Percentiles rank a stretch among this genome's conserved stretches.
phyloP scores from a whole-genome alignment of 768 basidiomycete species.

The Rhodocollybia butyracea region DNA sequence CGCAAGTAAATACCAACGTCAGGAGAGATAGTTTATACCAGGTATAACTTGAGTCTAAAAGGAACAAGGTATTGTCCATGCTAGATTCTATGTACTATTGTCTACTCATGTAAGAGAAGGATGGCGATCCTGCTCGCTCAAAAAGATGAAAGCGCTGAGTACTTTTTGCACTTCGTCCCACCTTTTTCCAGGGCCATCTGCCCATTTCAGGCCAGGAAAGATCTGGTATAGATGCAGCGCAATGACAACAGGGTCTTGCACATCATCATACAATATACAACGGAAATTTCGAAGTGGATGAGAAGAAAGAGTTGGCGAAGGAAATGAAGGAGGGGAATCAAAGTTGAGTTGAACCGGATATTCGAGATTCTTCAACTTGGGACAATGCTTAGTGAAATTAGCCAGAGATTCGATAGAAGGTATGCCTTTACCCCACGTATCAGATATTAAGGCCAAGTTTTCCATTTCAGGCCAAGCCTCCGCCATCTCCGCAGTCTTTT shows the following conservation, averaged over 20 bases:
- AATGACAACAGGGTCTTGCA: not conserved
- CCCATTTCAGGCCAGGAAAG: not conserved
- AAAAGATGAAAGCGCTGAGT: not conserved
- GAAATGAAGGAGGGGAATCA: not conserved
- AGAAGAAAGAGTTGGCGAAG: not conserved
- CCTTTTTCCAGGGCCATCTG: not conserved
- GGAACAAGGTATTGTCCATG: too few species aligned
- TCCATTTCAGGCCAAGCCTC: constrained; percentile 1
- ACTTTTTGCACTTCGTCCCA: not conserved
- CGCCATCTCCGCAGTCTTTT: not conserved
- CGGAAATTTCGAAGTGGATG: not conserved
- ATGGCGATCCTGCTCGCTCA: not conserved
- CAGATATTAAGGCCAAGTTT: not conserved
- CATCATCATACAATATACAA: constrained; percentile 1
- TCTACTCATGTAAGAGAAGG: too few species aligned
- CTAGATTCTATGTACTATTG: too few species aligned
- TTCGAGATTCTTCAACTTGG: not conserved
- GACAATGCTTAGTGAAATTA: not conserved
- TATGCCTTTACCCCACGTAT: constrained; percentile 2
- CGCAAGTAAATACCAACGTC: too few species aligned
- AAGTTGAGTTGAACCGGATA: constrained; percentile 1
- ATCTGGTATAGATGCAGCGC: constrained; percentile 2
- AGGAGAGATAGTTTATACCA: too few species aligned
- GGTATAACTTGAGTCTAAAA: too few species aligned
- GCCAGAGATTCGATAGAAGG: not conserved